Conservation (phyloP, 768 basidiomycete genomes). For the Tulasnella sp. region DNA sequence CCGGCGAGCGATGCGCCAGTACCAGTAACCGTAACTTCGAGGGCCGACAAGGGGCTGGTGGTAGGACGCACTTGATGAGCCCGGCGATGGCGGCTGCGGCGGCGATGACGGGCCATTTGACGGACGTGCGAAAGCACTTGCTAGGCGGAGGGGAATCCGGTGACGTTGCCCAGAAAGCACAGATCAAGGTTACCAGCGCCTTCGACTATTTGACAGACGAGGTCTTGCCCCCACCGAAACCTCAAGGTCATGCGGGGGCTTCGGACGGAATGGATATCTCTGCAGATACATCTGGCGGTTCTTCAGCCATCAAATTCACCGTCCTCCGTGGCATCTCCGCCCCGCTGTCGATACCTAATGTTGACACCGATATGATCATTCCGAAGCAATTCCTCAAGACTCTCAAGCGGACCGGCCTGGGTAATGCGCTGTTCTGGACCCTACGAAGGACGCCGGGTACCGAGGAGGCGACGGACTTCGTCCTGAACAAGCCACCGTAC, state of each 20-base stretch:
- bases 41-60: conserved; percentile 81
- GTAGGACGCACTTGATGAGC: conserved; percentile 81
- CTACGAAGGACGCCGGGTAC: conserved; percentile 73
- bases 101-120: conserved; percentile 77
- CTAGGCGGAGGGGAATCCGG: conserved; percentile 40
- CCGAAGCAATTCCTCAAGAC: conserved; percentile 94
- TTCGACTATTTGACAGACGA: conserved; percentile 75
- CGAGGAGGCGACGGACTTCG: conserved; percentile 75
- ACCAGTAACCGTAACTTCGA: conserved; percentile 94
- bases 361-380: conserved; percentile 93
- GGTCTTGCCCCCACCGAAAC: conserved; percentile 52
- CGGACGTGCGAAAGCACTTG: conserved; percentile 76
- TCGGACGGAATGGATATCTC: conserved; percentile 38
- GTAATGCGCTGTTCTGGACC: conserved; percentile 77
- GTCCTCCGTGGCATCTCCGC: conserved; percentile 70
- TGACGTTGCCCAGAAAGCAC: conserved; percentile 41
- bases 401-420: conserved; percentile 81
- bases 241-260: conserved; percentile 35
- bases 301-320: conserved; percentile 53
- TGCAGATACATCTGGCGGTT: conserved; percentile 40
- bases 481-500: conserved; percentile 77
- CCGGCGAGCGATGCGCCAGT: conserved; percentile 79
- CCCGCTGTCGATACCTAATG: conserved; percentile 75
- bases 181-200: conserved; percentile 63
- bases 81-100: conserved; percentile 93